These are phyloP conservation scores for Gloeopeniophorella convolvens DNA, from an alignment of 768 basidiomycete species.

Conservation along the genomic window DNA sequence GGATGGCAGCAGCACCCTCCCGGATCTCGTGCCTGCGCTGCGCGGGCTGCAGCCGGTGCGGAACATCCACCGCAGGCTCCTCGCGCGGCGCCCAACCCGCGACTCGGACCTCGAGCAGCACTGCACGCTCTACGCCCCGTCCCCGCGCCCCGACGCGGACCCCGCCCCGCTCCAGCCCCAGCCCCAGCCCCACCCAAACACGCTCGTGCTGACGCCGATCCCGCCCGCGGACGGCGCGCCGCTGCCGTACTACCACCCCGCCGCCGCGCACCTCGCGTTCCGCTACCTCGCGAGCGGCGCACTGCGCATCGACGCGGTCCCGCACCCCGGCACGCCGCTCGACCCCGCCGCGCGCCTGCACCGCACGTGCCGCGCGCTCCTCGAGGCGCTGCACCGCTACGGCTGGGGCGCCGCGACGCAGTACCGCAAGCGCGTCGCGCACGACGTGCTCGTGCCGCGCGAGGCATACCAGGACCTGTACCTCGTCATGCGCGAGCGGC, in stretches of 20 bases:
- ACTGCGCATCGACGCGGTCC: conserved; percentile 57
- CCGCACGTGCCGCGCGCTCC: conserved; percentile 71
- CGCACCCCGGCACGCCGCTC: conserved; percentile 38
- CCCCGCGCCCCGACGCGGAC: conserved; percentile 14
- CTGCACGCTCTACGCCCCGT: conserved; percentile 57
- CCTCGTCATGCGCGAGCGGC: conserved; percentile 75
- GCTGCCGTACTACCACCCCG: conserved; percentile 88
- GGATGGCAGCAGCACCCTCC: too few relatives aligned
- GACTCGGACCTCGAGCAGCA: conserved; percentile 71
- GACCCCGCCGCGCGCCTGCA: conserved; percentile 62
- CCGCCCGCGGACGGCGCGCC: conserved; percentile 33
- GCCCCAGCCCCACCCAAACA: conserved; percentile 25
- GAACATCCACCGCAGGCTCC: conserved; percentile 57
- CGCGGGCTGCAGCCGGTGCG: conserved; percentile 37
- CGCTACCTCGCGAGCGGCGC: conserved; percentile 45
- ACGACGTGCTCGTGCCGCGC: conserved; percentile 72
- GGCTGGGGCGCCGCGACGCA: conserved; percentile 78
- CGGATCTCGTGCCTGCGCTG: conserved; percentile 32
- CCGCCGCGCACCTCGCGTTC: conserved; percentile 75
- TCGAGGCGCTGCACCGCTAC: conserved; percentile 82
- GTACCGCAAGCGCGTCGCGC: conserved; percentile 81
- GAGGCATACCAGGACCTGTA: conserved; percentile 89
- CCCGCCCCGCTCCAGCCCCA: too few relatives aligned
- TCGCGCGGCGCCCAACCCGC: conserved; percentile 73
- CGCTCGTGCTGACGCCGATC: conserved; percentile 58